Evolutionary conservation across 495 filamentous ascomycete genomes (phyloP).

Genomic region (Neurospora africana): DNA sequence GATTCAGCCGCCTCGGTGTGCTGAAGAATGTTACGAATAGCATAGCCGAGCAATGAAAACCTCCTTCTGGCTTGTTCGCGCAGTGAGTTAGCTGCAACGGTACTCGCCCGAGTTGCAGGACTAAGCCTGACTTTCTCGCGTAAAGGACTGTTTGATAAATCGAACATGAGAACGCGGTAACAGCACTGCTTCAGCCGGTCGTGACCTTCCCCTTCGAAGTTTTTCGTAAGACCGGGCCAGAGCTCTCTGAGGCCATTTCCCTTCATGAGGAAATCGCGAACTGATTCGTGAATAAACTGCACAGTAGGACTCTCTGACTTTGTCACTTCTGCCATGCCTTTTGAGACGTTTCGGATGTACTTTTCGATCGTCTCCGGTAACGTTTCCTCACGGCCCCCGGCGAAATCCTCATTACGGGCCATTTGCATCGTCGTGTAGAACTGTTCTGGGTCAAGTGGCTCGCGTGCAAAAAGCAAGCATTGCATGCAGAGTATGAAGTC

Average conservation of each 20-base stretch:
- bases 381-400: constrained; percentile 1
- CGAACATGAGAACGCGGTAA: constrained; percentile 11
- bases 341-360: constrained; percentile 25
- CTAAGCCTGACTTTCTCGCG: background rate
- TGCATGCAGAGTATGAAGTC: constrained; percentile 28
- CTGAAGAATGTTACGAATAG: constrained; percentile 5
- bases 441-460: constrained; percentile 22
- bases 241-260: constrained; percentile 24
- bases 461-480: constrained; percentile 28
- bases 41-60: constrained; percentile 12
- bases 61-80: constrained; percentile 4
- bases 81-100: constrained; percentile 10
- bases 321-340: constrained; percentile 27
- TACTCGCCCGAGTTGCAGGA: constrained; percentile 5
- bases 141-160: background rate
- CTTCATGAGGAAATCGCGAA: constrained; percentile 26
- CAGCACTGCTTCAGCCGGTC: constrained; percentile 29
- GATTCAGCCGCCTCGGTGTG: constrained; percentile 14
- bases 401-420: constrained; percentile 11
- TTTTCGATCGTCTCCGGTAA: constrained; percentile 5
- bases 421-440: constrained; percentile 30
- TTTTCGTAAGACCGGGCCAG: constrained; percentile 19
- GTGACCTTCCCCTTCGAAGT: constrained; percentile 23
- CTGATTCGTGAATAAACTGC: constrained; percentile 37
- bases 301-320: constrained; percentile 18